Conservation (phyloP, 1,284 basidiomycete species). For the Sanghuangporus sanghuang region DNA sequence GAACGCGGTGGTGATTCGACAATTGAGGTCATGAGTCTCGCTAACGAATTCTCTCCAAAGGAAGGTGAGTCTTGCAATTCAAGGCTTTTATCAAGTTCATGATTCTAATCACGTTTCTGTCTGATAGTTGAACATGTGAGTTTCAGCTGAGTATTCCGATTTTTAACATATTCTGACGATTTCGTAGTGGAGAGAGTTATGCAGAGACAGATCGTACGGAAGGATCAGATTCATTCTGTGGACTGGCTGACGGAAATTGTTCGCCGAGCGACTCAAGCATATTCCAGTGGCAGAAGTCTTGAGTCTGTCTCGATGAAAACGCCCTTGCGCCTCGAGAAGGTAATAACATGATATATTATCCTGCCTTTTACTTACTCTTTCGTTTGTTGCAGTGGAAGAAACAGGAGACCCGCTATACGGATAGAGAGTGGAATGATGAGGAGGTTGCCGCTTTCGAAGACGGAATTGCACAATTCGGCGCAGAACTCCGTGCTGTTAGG, state of each 20-base stretch:
- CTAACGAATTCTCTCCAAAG: slow-evolving; percentile 54
- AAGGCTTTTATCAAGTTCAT: slow-evolving; percentile 19
- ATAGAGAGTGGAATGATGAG: slow-evolving; percentile 66
- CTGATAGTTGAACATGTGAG: slow-evolving; percentile 51
- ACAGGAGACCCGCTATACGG: slow-evolving; percentile 58
- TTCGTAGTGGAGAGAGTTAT: slow-evolving; percentile 29
- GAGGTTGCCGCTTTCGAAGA: slow-evolving; percentile 75
- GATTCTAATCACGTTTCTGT: slow-evolving; percentile 8
- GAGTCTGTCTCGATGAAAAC: slow-evolving; percentile 58
- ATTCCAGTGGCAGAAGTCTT: slow-evolving; percentile 46
- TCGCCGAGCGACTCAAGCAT: slow-evolving; percentile 61
- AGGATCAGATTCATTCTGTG: slow-evolving; percentile 48
- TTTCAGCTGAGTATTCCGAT: background rate
- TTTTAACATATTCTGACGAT: background rate
- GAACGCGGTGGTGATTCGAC: slow-evolving; percentile 75
- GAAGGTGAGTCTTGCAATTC: slow-evolving; percentile 45
- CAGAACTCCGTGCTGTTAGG: slow-evolving; percentile 73
- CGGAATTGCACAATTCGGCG: slow-evolving; percentile 63
- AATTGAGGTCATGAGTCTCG: slow-evolving; percentile 61
- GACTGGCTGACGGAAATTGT: slow-evolving; percentile 75
- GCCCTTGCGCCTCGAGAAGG: slow-evolving; percentile 55
- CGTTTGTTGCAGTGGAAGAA: slow-evolving; percentile 58
- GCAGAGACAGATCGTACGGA: slow-evolving; percentile 43
- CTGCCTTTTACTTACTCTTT: background rate
- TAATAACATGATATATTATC: slow-evolving; percentile 23